Evolutionary conservation across 805 yeast genomes (phyloP).

Genomic region (Yamadazyma nakazawae): DNA sequence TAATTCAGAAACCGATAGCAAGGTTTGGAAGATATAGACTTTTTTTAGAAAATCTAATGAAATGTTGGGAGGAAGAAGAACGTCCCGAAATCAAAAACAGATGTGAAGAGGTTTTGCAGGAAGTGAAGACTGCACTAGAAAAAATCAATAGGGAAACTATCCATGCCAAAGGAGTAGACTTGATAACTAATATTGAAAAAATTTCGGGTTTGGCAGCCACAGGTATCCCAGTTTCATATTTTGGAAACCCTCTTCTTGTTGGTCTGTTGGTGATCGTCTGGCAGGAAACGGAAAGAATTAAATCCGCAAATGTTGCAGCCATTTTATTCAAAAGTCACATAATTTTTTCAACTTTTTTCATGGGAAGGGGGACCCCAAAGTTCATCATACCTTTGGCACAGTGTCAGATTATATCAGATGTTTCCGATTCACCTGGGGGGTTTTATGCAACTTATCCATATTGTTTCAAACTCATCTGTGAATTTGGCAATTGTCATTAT

Average conservation of each 20-base stretch:
- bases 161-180: not conserved
- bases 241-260: slow-evolving; percentile 43
- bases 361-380: slow-evolving; percentile 12
- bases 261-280: slow-evolving; percentile 45
- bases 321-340: slow-evolving; percentile 52
- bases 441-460: slow-evolving; percentile 27
- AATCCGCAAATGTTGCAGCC: slow-evolving; percentile 25
- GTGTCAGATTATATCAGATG: slow-evolving; percentile 21
- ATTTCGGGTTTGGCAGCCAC: not conserved
- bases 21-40: slow-evolving; percentile 50
- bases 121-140: slow-evolving; percentile 6
- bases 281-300: slow-evolving; percentile 21
- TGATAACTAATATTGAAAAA: not conserved
- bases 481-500: slow-evolving; percentile 35
- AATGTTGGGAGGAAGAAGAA: not conserved
- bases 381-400: slow-evolving; percentile 49
- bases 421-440: slow-evolving; percentile 26
- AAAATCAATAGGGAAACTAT: slow-evolving; percentile 6
- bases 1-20: slow-evolving; percentile 52
- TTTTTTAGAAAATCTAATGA: slow-evolving; percentile 37
- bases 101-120: not conserved
- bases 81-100: not conserved
- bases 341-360: slow-evolving; percentile 25
- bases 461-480: slow-evolving; percentile 47
- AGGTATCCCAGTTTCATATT: slow-evolving; percentile 10